Conservation (phyloP, 768 basidiomycete genomes). For the Chalciporus chontae region DNA sequence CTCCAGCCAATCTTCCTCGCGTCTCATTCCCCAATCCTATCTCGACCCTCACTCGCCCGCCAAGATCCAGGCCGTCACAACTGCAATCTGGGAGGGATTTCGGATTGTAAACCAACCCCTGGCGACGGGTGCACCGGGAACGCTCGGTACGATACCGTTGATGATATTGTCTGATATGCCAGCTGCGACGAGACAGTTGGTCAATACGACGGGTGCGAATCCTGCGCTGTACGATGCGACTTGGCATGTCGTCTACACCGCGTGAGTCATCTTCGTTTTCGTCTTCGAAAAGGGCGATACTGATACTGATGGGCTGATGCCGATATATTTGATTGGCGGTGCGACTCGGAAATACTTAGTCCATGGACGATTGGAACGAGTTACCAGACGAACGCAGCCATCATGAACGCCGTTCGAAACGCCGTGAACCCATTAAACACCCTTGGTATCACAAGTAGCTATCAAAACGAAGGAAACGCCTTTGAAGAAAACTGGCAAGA, state of each 20-base stretch:
- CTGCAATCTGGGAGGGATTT: constrained; percentile 16
- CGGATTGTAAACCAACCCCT: constrained; percentile 10
- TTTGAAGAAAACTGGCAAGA: constrained; percentile 22
- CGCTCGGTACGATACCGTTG: background rate
- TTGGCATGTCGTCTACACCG: constrained; percentile 13
- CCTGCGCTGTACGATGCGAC: constrained; percentile 12
- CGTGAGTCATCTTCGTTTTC: constrained; percentile 4
- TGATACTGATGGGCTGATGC: too few relatives aligned
- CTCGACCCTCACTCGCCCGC: constrained; percentile 9
- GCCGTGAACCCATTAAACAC: constrained; percentile 12
- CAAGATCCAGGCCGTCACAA: constrained; percentile 7
- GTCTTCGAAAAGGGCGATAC: too few relatives aligned
- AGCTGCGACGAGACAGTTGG: background rate
- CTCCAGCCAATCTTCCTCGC: constrained; percentile 16
- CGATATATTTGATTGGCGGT: background rate
- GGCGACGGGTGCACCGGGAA: background rate
- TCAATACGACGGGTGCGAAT: constrained; percentile 15
- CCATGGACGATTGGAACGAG: constrained; percentile 16
- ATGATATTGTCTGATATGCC: constrained; percentile 9
- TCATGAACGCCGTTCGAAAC: constrained; percentile 6
- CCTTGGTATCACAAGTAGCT: constrained; percentile 18
- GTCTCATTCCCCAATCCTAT: constrained; percentile 15
- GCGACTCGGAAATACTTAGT: background rate
- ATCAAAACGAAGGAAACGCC: constrained; percentile 21
- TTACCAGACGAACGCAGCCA: background rate